Evolutionary conservation across 2,329 filamentous ascomycete genomes (phyloP).

Genomic region (Fusarium begoniae): DNA sequence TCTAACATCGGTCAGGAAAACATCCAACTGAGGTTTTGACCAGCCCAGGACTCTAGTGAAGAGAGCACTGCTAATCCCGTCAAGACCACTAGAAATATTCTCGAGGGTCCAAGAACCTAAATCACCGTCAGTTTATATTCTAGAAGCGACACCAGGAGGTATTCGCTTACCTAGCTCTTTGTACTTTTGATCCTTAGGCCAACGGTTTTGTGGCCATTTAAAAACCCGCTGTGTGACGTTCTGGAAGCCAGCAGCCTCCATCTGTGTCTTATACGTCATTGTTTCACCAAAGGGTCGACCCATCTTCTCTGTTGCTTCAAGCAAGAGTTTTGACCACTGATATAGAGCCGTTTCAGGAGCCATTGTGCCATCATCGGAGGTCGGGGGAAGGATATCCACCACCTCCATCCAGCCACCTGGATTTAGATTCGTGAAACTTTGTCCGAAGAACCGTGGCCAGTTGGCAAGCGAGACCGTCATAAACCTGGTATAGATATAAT

Average conservation of each 20-base stretch:
- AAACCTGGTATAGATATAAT: constrained; percentile 37
- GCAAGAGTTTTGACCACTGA: constrained; percentile 37
- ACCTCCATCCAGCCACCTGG: constrained; percentile 40
- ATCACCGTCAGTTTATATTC: neutral
- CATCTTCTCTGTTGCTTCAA: constrained; percentile 38
- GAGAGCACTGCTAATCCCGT: constrained; percentile 39
- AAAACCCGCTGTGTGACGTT: constrained; percentile 56
- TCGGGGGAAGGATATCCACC: constrained; percentile 22
- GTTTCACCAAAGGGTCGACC: constrained; percentile 42
- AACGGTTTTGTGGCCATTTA: constrained; percentile 58
- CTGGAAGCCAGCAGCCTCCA: constrained; percentile 60
- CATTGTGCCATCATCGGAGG: constrained; percentile 10
- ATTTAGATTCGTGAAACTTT: constrained; percentile 26
- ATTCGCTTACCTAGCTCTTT: constrained; percentile 56
- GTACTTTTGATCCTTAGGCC: constrained; percentile 58
- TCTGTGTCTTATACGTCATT: constrained; percentile 37
- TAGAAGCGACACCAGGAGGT: too few species aligned
- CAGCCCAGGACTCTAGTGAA: constrained; percentile 43
- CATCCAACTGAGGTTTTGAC: constrained; percentile 36
- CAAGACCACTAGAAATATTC: constrained; percentile 34
- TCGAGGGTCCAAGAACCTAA: constrained; percentile 22
- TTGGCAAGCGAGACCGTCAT: constrained; percentile 32
- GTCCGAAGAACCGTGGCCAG: constrained; percentile 33
- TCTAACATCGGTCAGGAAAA: constrained; percentile 37
- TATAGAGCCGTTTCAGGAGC: constrained; percentile 26